Base-by-base conservation (phyloP, 2,329 filamentous ascomycete species). In the Kalaharituber pfeilii region DNA sequence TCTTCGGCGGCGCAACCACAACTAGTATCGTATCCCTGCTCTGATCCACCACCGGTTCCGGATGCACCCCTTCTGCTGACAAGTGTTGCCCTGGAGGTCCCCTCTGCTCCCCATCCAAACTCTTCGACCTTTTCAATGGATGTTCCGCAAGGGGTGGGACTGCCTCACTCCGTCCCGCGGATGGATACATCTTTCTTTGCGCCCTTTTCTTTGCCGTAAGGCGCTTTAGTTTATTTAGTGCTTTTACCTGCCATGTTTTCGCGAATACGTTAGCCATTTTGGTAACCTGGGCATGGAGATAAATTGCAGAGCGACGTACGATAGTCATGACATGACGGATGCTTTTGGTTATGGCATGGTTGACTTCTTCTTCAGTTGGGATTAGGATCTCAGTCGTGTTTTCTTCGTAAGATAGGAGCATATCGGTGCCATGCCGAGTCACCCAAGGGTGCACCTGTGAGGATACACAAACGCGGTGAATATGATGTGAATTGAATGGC, bases 221-320 rank as follows among this genome's bases (percentile, higher is more conserved):
- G 70, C 69, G 53, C 67, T 93, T 95, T 72, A 96, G 95, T 55
- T 83, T 84, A 59, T 82, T 81, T 39, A 93, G 89, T 3, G 88
- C 91, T 77, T 86, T 91, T 73, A 96, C 84, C 81, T 86, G n/a
- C n/a, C n/a, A n/a, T n/a, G n/a, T n/a, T n/a, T n/a, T 59, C 27
- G 49, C 4, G 29, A 54, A 60, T 30, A 26, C 57, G 52, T 30
- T 42, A 29, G 20, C 45, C 50, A 52, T 53, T 20, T 54, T 26
- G 8, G 25, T 8, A 33, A 30, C n/a, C n/a, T n/a, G n/a, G 11
- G 42, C 39, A 45, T 27, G 25, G 1, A 15, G 28, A 44, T 27
- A 42, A 28, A 25, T 24, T 22, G 3, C 15, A 54, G 26, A 42
- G 50, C 28, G n/a, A 67, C 71, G 64, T 74, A 86, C 83, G 60